Percentiles rank a stretch among this genome's conserved stretches.
These are phyloP conservation scores for Plantago rigida DNA, from an alignment of 305 asterid genomes.

Conservation along the genomic window DNA sequence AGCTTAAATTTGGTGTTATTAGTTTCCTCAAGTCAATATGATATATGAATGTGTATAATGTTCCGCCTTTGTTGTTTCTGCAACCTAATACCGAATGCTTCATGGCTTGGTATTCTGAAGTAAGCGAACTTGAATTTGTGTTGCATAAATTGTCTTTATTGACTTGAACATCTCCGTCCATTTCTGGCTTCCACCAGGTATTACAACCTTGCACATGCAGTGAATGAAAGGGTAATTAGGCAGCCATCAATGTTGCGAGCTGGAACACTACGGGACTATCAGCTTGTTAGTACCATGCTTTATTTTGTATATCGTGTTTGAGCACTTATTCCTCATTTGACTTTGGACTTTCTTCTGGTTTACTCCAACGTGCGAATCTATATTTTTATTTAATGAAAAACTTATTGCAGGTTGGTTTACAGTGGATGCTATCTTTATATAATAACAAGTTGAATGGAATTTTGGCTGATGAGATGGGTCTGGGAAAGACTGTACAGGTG, in stretches of 20 bases:
- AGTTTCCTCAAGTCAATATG: conserved; percentile 7
- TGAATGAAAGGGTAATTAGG: conserved; percentile 78
- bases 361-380: conserved; percentile 21
- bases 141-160: conserved; percentile 15
- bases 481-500: conserved; percentile 99
- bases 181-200: conserved; percentile 45
- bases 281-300: conserved; percentile 56
- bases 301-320: conserved; percentile 14
- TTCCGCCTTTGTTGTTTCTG: conserved; percentile 18
- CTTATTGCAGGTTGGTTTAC: conserved; percentile 89
- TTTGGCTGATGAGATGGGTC: conserved; percentile 99
- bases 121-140: background rate
- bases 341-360: conserved; percentile 12
- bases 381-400: background rate
- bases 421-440: conserved; percentile 99
- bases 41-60: conserved; percentile 5
- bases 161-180: conserved; percentile 1
- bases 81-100: conserved; percentile 14
- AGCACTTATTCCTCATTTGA: conserved; percentile 22
- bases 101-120: conserved; percentile 15
- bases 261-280: conserved; percentile 95
- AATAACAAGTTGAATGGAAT: conserved; percentile 96
- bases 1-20: conserved; percentile 1
- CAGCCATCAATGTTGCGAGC: conserved; percentile 97
- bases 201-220: conserved; percentile 97